Percentiles rank a stretch among this genome's conserved stretches.
These are phyloP conservation scores for Tarenaya hassleriana DNA, from an alignment of 345 rosid species.

Conservation along the genomic window DNA sequence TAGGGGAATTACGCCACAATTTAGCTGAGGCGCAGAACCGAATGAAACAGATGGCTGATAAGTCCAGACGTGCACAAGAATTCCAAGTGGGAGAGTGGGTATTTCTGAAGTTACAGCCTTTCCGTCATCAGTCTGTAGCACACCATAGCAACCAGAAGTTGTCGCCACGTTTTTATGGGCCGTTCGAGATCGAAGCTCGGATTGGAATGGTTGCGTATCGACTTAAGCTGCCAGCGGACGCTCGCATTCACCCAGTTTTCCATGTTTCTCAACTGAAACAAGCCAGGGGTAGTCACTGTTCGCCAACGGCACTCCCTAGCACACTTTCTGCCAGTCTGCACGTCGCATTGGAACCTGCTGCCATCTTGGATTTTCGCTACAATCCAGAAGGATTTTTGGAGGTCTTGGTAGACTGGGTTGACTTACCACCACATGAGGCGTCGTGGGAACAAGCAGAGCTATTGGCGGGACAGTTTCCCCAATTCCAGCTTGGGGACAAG, in stretches of 20 bases:
- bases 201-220: neutral
- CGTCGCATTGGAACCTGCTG: too few relatives aligned
- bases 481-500: neutral
- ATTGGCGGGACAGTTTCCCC: neutral
- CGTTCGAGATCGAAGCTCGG: neutral
- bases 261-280: neutral
- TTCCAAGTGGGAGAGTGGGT: neutral
- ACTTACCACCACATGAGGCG: neutral
- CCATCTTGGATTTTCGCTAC: neutral
- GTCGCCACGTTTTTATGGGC: neutral
- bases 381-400: neutral
- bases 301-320: too few relatives aligned
- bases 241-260: neutral
- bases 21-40: neutral
- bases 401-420: neutral
- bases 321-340: neutral
- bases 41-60: neutral
- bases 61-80: neutral
- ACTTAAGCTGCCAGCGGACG: fast-evolving
- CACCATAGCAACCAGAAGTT: neutral
- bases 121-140: neutral
- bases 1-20: too few relatives aligned
- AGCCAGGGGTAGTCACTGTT: too few relatives aligned
- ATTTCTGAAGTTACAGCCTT: neutral
- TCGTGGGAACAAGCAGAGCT: neutral